Base-by-base conservation (phyloP, 1,139 yeast species). In the Zygosaccharomyces pseudobailii region DNA sequence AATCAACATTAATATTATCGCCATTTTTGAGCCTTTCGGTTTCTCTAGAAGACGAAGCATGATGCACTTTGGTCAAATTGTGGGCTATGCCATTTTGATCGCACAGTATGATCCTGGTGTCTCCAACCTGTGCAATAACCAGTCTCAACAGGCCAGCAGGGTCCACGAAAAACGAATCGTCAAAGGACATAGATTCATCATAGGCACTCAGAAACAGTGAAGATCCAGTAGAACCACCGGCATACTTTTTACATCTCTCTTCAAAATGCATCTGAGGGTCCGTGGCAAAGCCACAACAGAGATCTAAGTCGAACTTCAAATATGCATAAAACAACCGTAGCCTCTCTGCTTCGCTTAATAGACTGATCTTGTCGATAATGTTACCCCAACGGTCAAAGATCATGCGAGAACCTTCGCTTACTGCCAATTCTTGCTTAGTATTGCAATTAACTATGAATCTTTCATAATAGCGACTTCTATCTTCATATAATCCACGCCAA, bases 111-210 rank as follows among this genome's bases (percentile, higher is more conserved):
- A 95, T 90, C 54, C 87, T 76, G 3, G 97, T 87, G 63, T 92
- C 98, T 3, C 98, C 98, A n/a, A 90, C 84, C 63, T 92, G 98
- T 1, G 95, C 92, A 21, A 90, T 78, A 1, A 87, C 76, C 35
- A 92, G 67, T 57, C 81, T 81, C 27, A 88, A 75, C 17, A 86
- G 71, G n/a, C 87, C 83, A 22, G 74, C 72, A 19, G 83, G 78
- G 54, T 83, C 80, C 72, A 92, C 53, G 36, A 92, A 69, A 78
- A 89, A 58, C 76, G 81, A 54, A 42, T 65, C 63, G 49, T 71
- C 67, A 45, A 67, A 55, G 32, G 56, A 54, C 33, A 49, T 48
- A 6, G 50, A 45, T 34, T 58, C 61, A 31, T 57, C 55, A 39
- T 56, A 58, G 1, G 67, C 54, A 4, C 68, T 56, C n/a, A 90